Base-by-base conservation (phyloP, 1,284 basidiomycete species). In the Sphagnurus paluster region DNA sequence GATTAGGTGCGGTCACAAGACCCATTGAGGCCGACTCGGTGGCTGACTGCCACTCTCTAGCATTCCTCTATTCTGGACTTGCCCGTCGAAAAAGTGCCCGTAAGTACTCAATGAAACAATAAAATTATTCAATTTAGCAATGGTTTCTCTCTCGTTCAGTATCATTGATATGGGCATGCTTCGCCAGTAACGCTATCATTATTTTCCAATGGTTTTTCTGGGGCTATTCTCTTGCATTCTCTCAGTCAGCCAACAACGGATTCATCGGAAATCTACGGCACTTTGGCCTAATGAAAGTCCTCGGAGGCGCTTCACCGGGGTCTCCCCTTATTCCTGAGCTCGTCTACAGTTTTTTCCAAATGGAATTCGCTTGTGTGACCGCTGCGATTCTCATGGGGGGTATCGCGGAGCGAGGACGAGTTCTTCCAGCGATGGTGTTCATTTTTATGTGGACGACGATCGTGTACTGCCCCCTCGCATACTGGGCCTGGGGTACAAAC, bases 161-260 rank as follows among this genome's bases (percentile, higher is more conserved):
- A 9, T 79, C 82, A 16, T 64, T 87, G 24, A 82, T 87, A 34
- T 88, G 82, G 82, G 82, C 76, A 8, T 81, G 84, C 46, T 73
- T 78, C 37, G 83, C 84, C 5, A 77, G 79, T 57, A 87, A 90
- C 53, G 86, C 88, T 2, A 74, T 93, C 54, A 84, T 84, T 50
- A 87, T 94, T 54, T 89, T 97, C 70, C 92, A 95, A 62, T 94
- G 90, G 90, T 92, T 76, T 63, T 80, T 90, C 68, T 89, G 86
- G 85, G 90, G 89, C 13, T 93, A 93, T 67, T 87, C 85, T 1
- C 72, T 93, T 26, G 87, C 88, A 2, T 93, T 93, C 63, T 90
- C 87, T 3, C 71, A 81, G 9, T 79, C 84, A 0, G 88, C 89
- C 32, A 79, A 79, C 50, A 83, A 87, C 66, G 77, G 88, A 47